These are phyloP conservation scores for Prillingera fragicola DNA, from an alignment of 1,284 basidiomycete species.

Conservation along the genomic window DNA sequence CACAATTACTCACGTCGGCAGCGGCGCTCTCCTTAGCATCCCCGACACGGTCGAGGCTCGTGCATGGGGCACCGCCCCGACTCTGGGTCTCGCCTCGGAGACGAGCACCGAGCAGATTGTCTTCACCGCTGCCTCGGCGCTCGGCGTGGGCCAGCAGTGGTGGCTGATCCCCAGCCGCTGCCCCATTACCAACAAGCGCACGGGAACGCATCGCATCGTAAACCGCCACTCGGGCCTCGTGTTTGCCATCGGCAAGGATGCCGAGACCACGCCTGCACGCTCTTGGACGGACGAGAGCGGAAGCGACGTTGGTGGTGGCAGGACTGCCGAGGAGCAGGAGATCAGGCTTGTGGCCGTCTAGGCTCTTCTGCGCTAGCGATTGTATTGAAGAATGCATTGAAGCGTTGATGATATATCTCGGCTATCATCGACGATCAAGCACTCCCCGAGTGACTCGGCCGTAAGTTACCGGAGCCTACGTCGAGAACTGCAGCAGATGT, in stretches of 20 bases:
- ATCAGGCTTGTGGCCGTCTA: too few relatives aligned
- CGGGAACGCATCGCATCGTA: constrained; percentile 5
- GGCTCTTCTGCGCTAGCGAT: too few relatives aligned
- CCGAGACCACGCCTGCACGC: constrained; percentile 1
- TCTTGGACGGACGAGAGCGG: constrained; percentile 1
- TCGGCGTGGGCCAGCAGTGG: constrained; percentile 9
- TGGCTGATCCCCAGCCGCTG: constrained; percentile 13
- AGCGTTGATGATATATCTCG: too few relatives aligned
- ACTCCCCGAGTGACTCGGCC: too few relatives aligned
- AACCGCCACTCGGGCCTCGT: constrained; percentile 12
- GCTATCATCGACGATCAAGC: too few relatives aligned
- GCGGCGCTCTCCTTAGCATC: background rate
- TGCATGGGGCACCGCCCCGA: constrained; percentile 3
- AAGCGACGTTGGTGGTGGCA: background rate
- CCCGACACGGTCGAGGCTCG: background rate
- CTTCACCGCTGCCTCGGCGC: background rate
- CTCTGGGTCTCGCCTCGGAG: background rate
- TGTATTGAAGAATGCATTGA: too few relatives aligned
- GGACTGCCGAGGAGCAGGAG: background rate
- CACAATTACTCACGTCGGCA: background rate
- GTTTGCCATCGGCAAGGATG: constrained; percentile 1
- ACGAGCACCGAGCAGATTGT: background rate
- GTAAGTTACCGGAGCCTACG: too few relatives aligned
- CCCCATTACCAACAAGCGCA: constrained; percentile 1
- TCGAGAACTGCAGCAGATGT: too few relatives aligned